Conservation (phyloP, 257 asterid species). For the Nicotiana obtusifolia region DNA sequence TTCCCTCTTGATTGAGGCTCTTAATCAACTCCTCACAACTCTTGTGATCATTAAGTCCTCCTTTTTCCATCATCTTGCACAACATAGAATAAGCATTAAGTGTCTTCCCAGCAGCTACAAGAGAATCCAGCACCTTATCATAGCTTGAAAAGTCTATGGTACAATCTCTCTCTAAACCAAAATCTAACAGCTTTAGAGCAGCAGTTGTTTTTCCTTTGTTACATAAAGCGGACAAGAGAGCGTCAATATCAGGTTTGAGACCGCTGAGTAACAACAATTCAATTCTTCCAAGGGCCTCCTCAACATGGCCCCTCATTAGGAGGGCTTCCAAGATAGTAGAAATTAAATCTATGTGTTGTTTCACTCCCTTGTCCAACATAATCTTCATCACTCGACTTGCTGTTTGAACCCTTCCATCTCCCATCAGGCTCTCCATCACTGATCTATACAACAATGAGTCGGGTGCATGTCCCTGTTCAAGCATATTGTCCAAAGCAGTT, state of each 20-base stretch:
- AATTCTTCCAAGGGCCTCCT: constrained; percentile 87
- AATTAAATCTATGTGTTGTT: constrained; percentile 62
- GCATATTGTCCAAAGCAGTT: constrained; percentile 73
- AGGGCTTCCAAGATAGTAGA: constrained; percentile 70
- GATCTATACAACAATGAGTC: constrained; percentile 64
- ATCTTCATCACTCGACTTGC: constrained; percentile 90
- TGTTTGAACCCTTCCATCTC: constrained; percentile 88
- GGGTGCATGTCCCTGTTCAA: constrained; percentile 72
- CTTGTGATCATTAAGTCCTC: constrained; percentile 55
- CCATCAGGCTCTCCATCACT: constrained; percentile 79
- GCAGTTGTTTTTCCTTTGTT: constrained; percentile 74
- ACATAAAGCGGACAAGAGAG: constrained; percentile 51
- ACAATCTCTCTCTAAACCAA: constrained; percentile 57
- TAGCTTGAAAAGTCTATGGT: constrained; percentile 43
- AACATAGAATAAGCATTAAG: constrained; percentile 79
- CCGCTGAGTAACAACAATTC: constrained; percentile 71
- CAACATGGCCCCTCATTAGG: constrained; percentile 84
- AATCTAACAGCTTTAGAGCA: constrained; percentile 73
- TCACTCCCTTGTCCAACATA: constrained; percentile 84
- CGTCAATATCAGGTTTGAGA: constrained; percentile 53
- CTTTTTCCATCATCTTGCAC: constrained; percentile 71
- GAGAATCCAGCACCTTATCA: constrained; percentile 87
- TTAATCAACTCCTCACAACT: constrained; percentile 70
- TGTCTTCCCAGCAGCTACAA: constrained; percentile 71
- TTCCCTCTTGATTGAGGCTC: constrained; percentile 74